Percentiles rank a stretch among this genome's conserved stretches.
Evolutionary conservation across 257 asterid species (phyloP).

Genomic region (Parsonsia alboflavescens): DNA sequence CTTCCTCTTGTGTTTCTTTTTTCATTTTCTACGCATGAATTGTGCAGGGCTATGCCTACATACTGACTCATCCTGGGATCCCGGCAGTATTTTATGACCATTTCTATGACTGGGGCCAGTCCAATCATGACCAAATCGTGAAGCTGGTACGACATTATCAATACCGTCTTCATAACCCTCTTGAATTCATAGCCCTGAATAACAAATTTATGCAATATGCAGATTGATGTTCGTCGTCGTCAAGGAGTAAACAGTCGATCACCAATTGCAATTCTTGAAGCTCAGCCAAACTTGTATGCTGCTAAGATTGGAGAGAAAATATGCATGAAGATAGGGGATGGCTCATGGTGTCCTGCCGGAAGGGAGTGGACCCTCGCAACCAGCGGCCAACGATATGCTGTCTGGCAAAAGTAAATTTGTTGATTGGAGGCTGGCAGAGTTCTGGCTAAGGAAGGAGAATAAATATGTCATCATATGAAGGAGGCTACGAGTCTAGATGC

Average conservation of each 20-base stretch:
- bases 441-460: background rate
- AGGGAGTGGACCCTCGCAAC: slow-evolving; percentile 78
- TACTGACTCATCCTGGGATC: slow-evolving; percentile 88
- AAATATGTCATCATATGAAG: background rate
- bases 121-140: slow-evolving; percentile 67
- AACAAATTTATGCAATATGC: slow-evolving; percentile 13
- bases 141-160: slow-evolving; percentile 57
- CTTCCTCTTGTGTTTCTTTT: background rate
- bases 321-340: slow-evolving; percentile 90
- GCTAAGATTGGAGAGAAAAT: slow-evolving; percentile 69
- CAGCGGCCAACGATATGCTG: slow-evolving; percentile 77
- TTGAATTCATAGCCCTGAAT: background rate
- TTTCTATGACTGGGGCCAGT: slow-evolving; percentile 67
- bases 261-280: slow-evolving; percentile 54
- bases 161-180: background rate
- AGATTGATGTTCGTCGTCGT: slow-evolving; percentile 63
- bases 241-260: slow-evolving; percentile 79
- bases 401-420: slow-evolving; percentile 61
- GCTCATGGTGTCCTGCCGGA: slow-evolving; percentile 83
- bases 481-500: background rate
- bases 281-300: slow-evolving; percentile 76
- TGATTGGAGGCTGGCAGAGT: background rate
- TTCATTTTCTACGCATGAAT: background rate
- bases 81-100: slow-evolving; percentile 91
- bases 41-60: slow-evolving; percentile 72